These are phyloP conservation scores for Juglanconis juglandina DNA, from an alignment of 2,329 filamentous ascomycete species.

Conservation along the genomic window DNA sequence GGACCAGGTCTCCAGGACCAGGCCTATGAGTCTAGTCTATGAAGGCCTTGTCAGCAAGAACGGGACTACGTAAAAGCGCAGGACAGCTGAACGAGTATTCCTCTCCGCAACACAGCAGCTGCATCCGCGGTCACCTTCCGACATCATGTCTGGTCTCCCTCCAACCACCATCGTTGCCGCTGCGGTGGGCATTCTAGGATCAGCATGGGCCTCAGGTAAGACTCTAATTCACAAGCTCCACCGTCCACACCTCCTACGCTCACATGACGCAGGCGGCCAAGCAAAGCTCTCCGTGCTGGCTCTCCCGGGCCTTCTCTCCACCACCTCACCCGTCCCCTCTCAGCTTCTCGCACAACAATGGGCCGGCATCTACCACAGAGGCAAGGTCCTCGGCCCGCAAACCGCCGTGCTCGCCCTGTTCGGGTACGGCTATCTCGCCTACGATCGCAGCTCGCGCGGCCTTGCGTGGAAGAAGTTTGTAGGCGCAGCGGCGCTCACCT, in stretches of 20 bases:
- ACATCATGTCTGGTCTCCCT: conserved; percentile 12
- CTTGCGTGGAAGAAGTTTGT: conserved; percentile 32
- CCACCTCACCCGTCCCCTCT: conserved; percentile 23
- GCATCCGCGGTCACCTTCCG: too few relatives aligned
- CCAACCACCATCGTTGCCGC: conserved; percentile 28
- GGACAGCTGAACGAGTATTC: background rate
- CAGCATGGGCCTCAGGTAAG: conserved; percentile 36
- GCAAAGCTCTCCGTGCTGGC: conserved; percentile 34
- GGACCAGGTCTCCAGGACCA: too few relatives aligned
- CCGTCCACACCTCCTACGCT: background rate
- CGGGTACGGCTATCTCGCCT: conserved; percentile 35
- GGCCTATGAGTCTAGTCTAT: background rate
- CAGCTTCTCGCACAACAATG: conserved; percentile 32
- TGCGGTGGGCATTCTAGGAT: conserved; percentile 36
- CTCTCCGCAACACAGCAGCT: background rate
- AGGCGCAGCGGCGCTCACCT: conserved; percentile 30
- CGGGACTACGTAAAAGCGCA: too few relatives aligned
- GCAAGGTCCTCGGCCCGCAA: conserved; percentile 35
- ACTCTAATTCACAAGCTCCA: background rate
- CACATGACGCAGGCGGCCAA: conserved; percentile 30
- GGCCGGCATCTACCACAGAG: conserved; percentile 35
- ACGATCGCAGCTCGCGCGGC: conserved; percentile 25
- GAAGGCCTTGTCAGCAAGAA: too few relatives aligned
- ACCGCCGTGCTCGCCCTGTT: conserved; percentile 30
- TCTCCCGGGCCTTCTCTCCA: conserved; percentile 28